These are phyloP conservation scores for Phaffomyces opuntiae DNA, from an alignment of 805 yeast species.

Conservation along the genomic window DNA sequence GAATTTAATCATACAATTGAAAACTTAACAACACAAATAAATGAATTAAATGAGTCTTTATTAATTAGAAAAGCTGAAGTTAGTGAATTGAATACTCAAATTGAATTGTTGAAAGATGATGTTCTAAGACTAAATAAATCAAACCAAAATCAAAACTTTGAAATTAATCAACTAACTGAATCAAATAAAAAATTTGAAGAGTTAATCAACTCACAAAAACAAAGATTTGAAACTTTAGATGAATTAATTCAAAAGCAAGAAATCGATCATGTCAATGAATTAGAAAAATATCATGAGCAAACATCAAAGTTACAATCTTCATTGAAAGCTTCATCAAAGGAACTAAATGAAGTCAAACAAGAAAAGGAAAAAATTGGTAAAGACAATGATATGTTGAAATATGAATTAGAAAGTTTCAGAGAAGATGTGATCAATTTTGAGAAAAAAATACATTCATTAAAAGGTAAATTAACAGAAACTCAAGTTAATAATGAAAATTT, in stretches of 20 bases:
- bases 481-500: conserved; percentile 16
- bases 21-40: conserved; percentile 1
- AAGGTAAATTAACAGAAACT: conserved; percentile 14
- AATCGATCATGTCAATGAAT: conserved; percentile 29
- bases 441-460: conserved; percentile 16
- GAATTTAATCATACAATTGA: background rate
- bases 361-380: conserved; percentile 21
- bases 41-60: conserved; percentile 10
- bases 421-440: conserved; percentile 21
- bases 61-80: conserved; percentile 23
- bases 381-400: conserved; percentile 20
- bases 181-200: conserved; percentile 7
- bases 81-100: conserved; percentile 19
- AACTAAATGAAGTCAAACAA: conserved; percentile 19
- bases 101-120: conserved; percentile 7
- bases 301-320: conserved; percentile 27
- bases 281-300: conserved; percentile 29
- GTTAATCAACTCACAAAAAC: conserved; percentile 15
- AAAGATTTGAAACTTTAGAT: conserved; percentile 24
- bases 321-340: conserved; percentile 24
- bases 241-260: conserved; percentile 27
- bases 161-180: conserved; percentile 7
- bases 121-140: background rate
- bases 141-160: conserved; percentile 6
- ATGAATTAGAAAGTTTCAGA: conserved; percentile 19